A percentile compares a stretch with the other conserved stretches of the same genome.
Evolutionary conservation across 257 asterid species (phyloP).

Genomic region (Primulina tabacum): DNA sequence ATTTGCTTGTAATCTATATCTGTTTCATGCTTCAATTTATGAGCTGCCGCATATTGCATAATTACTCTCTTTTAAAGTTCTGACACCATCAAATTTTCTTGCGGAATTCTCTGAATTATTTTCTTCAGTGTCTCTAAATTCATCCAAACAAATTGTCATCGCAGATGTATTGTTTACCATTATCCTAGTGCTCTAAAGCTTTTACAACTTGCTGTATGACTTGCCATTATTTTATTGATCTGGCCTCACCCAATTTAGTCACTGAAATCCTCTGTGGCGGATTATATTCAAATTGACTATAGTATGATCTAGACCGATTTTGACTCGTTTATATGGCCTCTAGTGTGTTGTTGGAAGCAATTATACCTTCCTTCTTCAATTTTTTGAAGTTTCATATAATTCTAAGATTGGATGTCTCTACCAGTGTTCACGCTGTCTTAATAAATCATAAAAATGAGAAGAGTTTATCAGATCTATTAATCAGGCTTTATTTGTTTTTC

Average conservation of each 20-base stretch:
- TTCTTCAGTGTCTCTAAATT: neutral
- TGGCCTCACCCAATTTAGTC: too few relatives aligned
- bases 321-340: conserved; percentile 6
- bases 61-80: neutral
- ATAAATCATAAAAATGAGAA: conserved; percentile 7
- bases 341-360: neutral
- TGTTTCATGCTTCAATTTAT: conserved; percentile 5
- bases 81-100: neutral
- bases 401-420: neutral
- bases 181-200: neutral
- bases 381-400: neutral
- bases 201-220: neutral
- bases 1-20: conserved; percentile 17
- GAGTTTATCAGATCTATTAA: neutral
- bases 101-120: neutral
- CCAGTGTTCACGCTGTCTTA: neutral
- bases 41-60: conserved; percentile 8
- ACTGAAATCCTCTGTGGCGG: neutral
- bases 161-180: neutral
- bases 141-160: neutral
- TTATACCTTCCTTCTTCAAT: neutral
- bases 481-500: conserved; percentile 19
- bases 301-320: too few relatives aligned
- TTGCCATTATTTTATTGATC: too few relatives aligned
- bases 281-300: neutral